These are phyloP conservation scores for Triticum urartu DNA, from an alignment of 176 grass and related monocot species.

Conservation along the genomic window DNA sequence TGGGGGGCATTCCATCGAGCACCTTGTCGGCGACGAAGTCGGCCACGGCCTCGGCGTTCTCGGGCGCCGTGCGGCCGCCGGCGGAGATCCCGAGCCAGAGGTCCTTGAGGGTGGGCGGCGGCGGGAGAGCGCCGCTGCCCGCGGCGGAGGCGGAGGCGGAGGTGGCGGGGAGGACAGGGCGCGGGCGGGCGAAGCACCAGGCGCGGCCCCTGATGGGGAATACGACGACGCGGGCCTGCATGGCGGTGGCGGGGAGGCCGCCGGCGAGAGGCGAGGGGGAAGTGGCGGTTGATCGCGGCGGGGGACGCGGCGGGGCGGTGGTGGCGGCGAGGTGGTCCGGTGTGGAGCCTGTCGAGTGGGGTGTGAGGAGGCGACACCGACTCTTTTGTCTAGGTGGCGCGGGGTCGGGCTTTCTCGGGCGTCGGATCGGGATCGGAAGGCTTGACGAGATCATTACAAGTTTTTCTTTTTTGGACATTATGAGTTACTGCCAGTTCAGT, in stretches of 20 bases:
- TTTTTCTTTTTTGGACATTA: too few relatives aligned
- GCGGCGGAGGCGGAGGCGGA: not conserved
- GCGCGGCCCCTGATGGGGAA: constrained; percentile 79
- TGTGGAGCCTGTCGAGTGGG: not conserved
- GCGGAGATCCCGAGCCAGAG: constrained; percentile 67
- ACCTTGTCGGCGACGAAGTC: constrained; percentile 84
- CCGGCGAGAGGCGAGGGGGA: not conserved
- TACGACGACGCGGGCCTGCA: constrained; percentile 81
- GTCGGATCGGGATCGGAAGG: constrained; percentile 8
- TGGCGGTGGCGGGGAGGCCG: not conserved
- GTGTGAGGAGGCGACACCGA: not conserved
- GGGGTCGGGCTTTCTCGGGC: not conserved
- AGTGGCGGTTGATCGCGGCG: not conserved
- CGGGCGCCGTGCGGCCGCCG: constrained; percentile 34
- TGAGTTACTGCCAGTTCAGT: too few relatives aligned
- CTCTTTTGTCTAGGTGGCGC: not conserved
- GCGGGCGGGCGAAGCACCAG: constrained; percentile 68
- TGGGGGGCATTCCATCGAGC: not conserved
- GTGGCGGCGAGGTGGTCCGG: not conserved
- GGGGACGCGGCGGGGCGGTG: not conserved
- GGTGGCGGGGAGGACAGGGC: not conserved
- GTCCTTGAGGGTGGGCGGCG: constrained; percentile 41
- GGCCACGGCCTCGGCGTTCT: constrained; percentile 59
- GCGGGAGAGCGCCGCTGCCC: constrained; percentile 10
- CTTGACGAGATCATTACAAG: not conserved